These are phyloP conservation scores for Diaporthe citrichinensis DNA, from an alignment of 2,329 filamentous ascomycete species.

Conservation along the genomic window DNA sequence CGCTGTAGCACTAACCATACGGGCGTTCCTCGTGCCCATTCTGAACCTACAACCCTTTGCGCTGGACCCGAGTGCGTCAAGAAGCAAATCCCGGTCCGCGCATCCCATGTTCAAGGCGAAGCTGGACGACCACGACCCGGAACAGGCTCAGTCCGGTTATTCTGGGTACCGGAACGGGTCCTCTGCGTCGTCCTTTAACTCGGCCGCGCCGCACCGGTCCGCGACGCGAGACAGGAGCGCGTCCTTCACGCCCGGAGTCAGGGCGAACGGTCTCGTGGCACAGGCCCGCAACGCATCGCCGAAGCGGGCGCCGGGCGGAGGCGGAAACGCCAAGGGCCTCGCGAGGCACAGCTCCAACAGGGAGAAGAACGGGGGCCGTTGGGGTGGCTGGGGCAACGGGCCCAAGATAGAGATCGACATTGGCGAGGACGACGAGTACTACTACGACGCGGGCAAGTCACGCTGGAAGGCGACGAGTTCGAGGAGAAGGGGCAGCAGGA, in stretches of 20 bases:
- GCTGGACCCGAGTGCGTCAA: conserved; percentile 55
- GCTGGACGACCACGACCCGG: conserved; percentile 61
- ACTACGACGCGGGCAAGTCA: conserved; percentile 59
- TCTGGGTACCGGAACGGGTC: conserved; percentile 47
- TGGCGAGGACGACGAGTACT: conserved; percentile 59
- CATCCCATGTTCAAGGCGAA: conserved; percentile 69
- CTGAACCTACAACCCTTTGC: conserved; percentile 68
- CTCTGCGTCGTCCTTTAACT: conserved; percentile 53
- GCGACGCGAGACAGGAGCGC: conserved; percentile 47
- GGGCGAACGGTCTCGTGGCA: conserved; percentile 41
- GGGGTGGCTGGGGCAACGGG: conserved; percentile 47
- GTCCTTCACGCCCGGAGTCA: conserved; percentile 43
- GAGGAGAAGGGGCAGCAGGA: conserved; percentile 45
- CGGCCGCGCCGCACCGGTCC: conserved; percentile 43
- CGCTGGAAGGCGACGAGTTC: conserved; percentile 49
- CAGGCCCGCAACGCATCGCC: conserved; percentile 47
- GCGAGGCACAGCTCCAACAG: conserved; percentile 62
- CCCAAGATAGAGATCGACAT: conserved; percentile 69
- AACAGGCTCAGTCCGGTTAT: conserved; percentile 45
- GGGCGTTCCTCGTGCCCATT: conserved; percentile 70
- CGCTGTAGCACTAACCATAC: conserved; percentile 63
- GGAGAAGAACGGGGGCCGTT: conserved; percentile 41
- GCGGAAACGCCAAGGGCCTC: conserved; percentile 47
- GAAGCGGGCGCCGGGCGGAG: conserved; percentile 45
- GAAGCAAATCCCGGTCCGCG: conserved; percentile 41